Evolutionary conservation across 768 basidiomycete species (phyloP), one percentile per base, ranked within the genome.

Genomic region (Trametes meyenii): DNA sequence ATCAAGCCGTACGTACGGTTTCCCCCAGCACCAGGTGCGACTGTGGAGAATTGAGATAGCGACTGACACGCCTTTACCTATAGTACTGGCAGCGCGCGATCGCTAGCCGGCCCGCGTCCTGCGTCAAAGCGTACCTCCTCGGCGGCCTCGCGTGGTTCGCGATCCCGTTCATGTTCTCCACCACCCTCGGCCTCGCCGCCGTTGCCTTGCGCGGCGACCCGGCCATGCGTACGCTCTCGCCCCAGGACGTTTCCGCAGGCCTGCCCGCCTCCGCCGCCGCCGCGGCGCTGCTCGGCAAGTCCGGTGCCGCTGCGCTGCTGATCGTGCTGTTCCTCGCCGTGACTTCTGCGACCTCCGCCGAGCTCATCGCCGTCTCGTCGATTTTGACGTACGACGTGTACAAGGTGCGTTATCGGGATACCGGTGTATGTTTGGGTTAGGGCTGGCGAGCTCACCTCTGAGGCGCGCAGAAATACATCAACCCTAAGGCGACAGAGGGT

Each of bases 101-200:
- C 69, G 95, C 96, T 1, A 89, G 87, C 61, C 78, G 87, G 16
- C 94, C 93, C 0, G 87, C 85, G 1, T 87, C 83, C n/a, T 90
- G 89, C 13, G 94, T 96, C 60, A 95, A 94, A 73, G 95, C 91
- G 0, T 98, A 94, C 76, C 78, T 96, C 3, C 80, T 94, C 8
- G 96, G 95, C 45, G 95, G 94, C 3, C 71, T 95, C 8, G 89
- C 92, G 1, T 97, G 96, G 95, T 94, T 96, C 69, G 85, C 90
- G 1, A 93, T 95, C 61, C 93, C 93, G 0, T 92, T 95, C 72
- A 83, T 84, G 7, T 85, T 98, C 66, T 89, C 95, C 0, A 95
- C 92, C 0, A 91, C 90, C 1, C 83, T 97, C 42, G 96, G 96
- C 10, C 81, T 98, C 1, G 83, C 92, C 14, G 94, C 92, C 4